Evolutionary conservation across 345 rosid genomes (phyloP), one percentile per base, ranked within the genome.

Genomic region (rapeseed (Brassica napus)): DNA sequence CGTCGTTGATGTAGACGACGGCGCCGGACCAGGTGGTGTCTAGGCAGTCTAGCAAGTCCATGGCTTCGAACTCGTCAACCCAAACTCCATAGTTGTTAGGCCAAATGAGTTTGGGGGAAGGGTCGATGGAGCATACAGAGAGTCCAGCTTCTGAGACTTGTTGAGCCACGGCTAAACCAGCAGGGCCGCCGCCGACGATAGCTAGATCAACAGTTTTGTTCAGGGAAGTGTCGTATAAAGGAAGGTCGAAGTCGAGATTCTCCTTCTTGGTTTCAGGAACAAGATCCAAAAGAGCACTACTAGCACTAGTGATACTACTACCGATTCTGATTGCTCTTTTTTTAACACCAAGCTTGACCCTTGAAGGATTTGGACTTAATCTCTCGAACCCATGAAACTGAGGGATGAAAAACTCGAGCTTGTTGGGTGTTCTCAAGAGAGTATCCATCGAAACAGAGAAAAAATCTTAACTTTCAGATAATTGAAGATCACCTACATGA

Each of bases 71-170:
- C 75, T 95, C 98, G 81, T 95, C 98, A 73, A 95, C 98, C 98
- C 99, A 95, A 73, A 92, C 99, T 12, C 99, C 99, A 49, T 94
- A 94, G 75, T 94, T 94, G 77, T 94, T 94, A 42, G 99, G 99
- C 97, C 97, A 94, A n/a, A 94, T 91, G 83, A 94, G 86, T 70
- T 83, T 87, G 2, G 97, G 99, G 37, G 84, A 92, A 0, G 99
- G 99, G 58, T 94, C 98, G n/a, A 94, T 91, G 2, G 87, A 85
- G 81, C 96, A 90, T 21, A 95, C 99, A 0, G 93, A 89, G 65
- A 93, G 97, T 32, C 99, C 99, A 0, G 97, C 97, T 81, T 89
- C 91, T 0, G 99, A 91, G 31, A 95, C 99, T 69, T 86, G 96
- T 80, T 92, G 97, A 6, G 98, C 98, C 69, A 94, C 98, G 2